These are phyloP conservation scores for Raddia guianensis DNA, from an alignment of 176 grass and related monocot species.

Conservation along the genomic window DNA sequence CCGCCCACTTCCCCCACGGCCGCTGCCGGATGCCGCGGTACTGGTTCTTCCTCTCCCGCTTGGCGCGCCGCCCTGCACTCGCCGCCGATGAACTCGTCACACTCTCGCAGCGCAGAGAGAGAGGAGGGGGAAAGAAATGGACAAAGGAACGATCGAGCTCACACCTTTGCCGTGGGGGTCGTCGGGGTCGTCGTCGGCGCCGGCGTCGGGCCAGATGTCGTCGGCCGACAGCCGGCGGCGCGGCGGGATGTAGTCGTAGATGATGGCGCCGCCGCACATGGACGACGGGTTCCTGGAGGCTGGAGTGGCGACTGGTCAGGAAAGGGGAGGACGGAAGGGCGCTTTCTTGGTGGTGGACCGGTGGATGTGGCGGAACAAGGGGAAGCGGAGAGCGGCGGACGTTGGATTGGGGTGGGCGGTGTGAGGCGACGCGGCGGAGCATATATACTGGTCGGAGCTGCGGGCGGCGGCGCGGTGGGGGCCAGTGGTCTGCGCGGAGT, in stretches of 20 bases:
- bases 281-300: too few relatives aligned
- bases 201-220: constrained; percentile 63
- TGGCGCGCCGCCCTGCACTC: constrained; percentile 39
- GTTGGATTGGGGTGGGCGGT: constrained; percentile 36
- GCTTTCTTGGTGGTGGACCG: too few relatives aligned
- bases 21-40: constrained; percentile 85
- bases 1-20: constrained; percentile 84
- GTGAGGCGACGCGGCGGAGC: background rate
- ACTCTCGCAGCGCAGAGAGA: too few relatives aligned
- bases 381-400: constrained; percentile 24
- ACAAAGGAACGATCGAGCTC: too few relatives aligned
- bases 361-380: too few relatives aligned
- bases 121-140: too few relatives aligned
- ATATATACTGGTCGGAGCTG: constrained; percentile 17
- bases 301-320: too few relatives aligned
- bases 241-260: constrained; percentile 78
- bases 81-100: background rate
- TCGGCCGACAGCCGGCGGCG: constrained; percentile 32
- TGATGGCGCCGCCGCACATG: constrained; percentile 95
- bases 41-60: constrained; percentile 70
- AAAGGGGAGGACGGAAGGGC: too few relatives aligned
- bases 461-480: background rate
- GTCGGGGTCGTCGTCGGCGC: constrained; percentile 26
- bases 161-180: constrained; percentile 56
- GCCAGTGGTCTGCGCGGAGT: background rate